phyloP scores from a whole-genome alignment of 2,329 filamentous ascomycete genomes.

The Botrytis squamosa region DNA sequence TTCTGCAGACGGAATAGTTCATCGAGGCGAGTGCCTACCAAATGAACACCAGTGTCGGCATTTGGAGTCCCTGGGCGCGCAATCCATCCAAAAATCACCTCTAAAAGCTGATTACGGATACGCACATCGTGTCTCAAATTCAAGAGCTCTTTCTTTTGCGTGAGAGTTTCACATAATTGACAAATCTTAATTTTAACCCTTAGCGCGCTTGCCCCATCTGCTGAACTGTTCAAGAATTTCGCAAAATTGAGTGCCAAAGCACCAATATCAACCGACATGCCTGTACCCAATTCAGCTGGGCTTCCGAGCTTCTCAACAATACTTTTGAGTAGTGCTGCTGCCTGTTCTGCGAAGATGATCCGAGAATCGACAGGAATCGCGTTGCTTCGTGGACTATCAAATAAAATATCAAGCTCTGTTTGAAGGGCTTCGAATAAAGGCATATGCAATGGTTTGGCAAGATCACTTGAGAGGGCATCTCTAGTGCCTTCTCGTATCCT shows the following conservation, averaged over 20 bases:
- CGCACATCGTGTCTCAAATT: conserved; percentile 68
- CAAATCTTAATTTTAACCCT: conserved; percentile 69
- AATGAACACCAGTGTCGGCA: conserved; percentile 38
- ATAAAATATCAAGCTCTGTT: conserved; percentile 61
- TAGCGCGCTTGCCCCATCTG: conserved; percentile 55
- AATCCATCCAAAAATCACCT: conserved; percentile 69
- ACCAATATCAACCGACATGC: conserved; percentile 63
- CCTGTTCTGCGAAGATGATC: conserved; percentile 66
- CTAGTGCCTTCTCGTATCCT: conserved; percentile 65
- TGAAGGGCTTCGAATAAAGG: conserved; percentile 65
- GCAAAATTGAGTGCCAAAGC: conserved; percentile 64
- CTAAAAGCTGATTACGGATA: conserved; percentile 66
- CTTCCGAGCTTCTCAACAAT: conserved; percentile 64
- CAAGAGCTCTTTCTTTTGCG: conserved; percentile 64
- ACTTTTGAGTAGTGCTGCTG: conserved; percentile 60
- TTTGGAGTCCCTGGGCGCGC: conserved; percentile 58
- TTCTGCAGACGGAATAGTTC: conserved; percentile 58
- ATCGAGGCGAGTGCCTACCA: conserved; percentile 50
- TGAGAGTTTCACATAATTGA: conserved; percentile 64
- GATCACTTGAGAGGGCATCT: conserved; percentile 64
- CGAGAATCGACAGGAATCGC: conserved; percentile 58
- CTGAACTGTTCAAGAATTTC: conserved; percentile 60
- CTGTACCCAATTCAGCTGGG: conserved; percentile 59
- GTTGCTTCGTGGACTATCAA: conserved; percentile 53
- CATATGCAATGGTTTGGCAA: conserved; percentile 60